Evolutionary conservation across 2,329 filamentous ascomycete species (phyloP), one percentile per base, ranked within the genome.

Genomic region (Penicillium oxalicum): DNA sequence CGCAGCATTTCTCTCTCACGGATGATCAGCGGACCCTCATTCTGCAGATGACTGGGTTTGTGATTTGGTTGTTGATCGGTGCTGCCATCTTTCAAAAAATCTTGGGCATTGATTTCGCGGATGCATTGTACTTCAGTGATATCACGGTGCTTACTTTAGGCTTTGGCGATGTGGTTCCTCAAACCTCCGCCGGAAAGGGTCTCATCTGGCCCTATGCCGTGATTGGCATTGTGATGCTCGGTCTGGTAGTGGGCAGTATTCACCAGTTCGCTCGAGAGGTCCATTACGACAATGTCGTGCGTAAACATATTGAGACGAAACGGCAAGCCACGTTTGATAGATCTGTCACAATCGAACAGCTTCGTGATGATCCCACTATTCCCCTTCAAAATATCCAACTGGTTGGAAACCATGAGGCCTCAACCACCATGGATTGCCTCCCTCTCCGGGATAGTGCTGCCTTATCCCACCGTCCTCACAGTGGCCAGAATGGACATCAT

Each of bases 21-120:
- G 80, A 84, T 45, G 86, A 85, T 52, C 91, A 96, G 67, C 80
- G 91, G 8, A 95, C 88, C 0, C 73, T 96, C 24, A 95, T 96
- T 75, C 71, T 95, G 27, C 91, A 96, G 68, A 95, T 89, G 1
- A 94, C 94, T 68, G 74, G 87, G 47, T 88, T 94, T 62, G 83
- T 95, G 44, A 70, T 88, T 41, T 95, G 93, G 74, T 73, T 96
- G 0, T 82, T 87, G 0, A 69, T 89, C 2, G 91, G 91, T 0
- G 88, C 85, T 0, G 79, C 84, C 0, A 71, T 95, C 0, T 95
- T 93, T 62, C 81, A 82, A 5, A 74, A 73, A 1, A 77, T 93
- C 3, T 85, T 95, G 52, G 77, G 70, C 3, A 93, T 90, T 83
- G 72, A 76, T 18, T 95, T 86, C 61, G 80, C 88, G 1, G 88